A percentile compares a stretch with the other conserved stretches of the same genome.
Evolutionary conservation across 2,329 filamentous ascomycete species (phyloP).

Genomic region (Paracoccidioides lutzii): DNA sequence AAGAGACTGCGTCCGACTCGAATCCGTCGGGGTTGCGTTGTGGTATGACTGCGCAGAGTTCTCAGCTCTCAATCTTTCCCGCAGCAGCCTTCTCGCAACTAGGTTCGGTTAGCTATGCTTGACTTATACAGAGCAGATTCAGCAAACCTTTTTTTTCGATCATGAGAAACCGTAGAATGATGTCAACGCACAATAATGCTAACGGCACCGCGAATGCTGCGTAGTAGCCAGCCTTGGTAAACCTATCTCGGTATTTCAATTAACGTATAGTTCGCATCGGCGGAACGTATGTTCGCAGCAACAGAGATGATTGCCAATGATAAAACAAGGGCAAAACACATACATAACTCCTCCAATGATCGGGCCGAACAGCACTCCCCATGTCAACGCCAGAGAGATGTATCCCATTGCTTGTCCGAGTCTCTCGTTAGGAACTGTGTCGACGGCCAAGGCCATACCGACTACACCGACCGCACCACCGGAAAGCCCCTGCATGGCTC

Average conservation of each 20-base stretch:
- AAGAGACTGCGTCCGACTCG: not conserved
- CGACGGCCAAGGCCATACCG: slow-evolving; percentile 45
- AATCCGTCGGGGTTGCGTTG: not conserved
- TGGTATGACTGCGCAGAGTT: not conserved
- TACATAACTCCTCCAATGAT: slow-evolving; percentile 48
- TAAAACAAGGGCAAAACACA: slow-evolving; percentile 20
- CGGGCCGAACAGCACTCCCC: slow-evolving; percentile 45
- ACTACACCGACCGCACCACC: slow-evolving; percentile 49
- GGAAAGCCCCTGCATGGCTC: slow-evolving; percentile 45
- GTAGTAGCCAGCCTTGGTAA: slow-evolving; percentile 16
- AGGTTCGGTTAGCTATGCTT: not conserved
- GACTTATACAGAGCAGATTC: not conserved
- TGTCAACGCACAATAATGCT: slow-evolving; percentile 44
- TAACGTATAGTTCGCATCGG: slow-evolving; percentile 11
- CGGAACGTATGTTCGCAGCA: not conserved
- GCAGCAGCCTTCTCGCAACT: not conserved
- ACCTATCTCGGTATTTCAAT: not conserved
- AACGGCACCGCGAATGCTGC: slow-evolving; percentile 25
- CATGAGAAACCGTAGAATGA: slow-evolving; percentile 46
- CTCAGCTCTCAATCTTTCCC: not conserved
- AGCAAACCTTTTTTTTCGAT: slow-evolving; percentile 39
- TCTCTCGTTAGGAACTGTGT: slow-evolving; percentile 45
- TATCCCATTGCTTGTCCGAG: slow-evolving; percentile 48
- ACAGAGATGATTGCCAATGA: not conserved
- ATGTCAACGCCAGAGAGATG: slow-evolving; percentile 39